Base-by-base conservation (phyloP, 2,329 filamentous ascomycete genomes). In the Fusarium goolgardi region DNA sequence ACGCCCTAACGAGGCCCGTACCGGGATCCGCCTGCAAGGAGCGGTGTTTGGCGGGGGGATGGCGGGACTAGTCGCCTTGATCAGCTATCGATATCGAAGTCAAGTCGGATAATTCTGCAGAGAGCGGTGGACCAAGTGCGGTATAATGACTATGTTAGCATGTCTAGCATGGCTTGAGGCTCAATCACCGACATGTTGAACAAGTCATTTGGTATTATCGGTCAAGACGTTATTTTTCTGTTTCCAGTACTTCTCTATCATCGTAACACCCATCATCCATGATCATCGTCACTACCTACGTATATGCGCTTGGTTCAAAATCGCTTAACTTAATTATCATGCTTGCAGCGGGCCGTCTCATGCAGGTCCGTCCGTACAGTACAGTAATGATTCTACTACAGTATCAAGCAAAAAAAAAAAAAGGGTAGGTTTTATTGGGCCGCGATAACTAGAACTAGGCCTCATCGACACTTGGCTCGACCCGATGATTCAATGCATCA, bases 391-490 rank as follows among this genome's bases (percentile, higher is more conserved):
- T 56, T 69, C 53, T 59, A 21, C 23, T 43, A 39, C n/a, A 39
- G 35, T 39, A 45, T 70, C 37, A 21, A 44, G 63, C 13, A 39
- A 21, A 13, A 54, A 53, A 18, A 35, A 39, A 21, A 13, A 54
- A 53, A 18, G 39, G 63, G 21, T 65, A 39, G 63, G 10, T 68
- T 51, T 55, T 53, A 71, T 76, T 74, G 73, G 75, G 75, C 75
- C 70, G 70, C 69, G 59, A 76, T 68, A 39, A 20, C n/a, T 21
- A 39, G 12, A 39, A 39, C 35, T 20, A 69, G 71, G 58, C 64
- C 72, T 72, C 67, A 68, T 71, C 47, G 41, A 44, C 44, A 55
- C 31, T 55, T 34, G 47, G 47, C 55, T 55, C 50, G 53, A 34
- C 50, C 60, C 59, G 52, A 40, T 66, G 49, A 40, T 55, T 51